Conservation (phyloP, 345 rosid genomes). For the Heritiera littoralis region DNA sequence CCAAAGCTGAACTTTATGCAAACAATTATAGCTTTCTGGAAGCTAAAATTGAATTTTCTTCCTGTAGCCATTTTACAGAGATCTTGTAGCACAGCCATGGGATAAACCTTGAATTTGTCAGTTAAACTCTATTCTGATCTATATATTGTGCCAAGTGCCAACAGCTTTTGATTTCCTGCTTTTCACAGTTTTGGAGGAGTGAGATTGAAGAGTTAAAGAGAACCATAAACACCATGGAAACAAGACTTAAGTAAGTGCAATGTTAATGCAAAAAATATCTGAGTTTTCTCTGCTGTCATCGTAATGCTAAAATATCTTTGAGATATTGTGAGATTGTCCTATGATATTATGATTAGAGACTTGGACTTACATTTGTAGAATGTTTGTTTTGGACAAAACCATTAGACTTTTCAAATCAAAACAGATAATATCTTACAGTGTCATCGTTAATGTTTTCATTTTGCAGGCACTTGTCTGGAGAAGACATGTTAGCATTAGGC, state of each 20-base stretch:
- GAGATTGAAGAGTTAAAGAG: slow-evolving; percentile 42
- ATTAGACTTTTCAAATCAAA: too few relatives aligned
- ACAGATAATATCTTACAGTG: not conserved
- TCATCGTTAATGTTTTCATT: not conserved
- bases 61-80: not conserved
- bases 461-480: slow-evolving; percentile 51
- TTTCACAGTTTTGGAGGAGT: slow-evolving; percentile 48
- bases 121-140: not conserved
- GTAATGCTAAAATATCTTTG: too few relatives aligned
- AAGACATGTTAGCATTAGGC: slow-evolving; percentile 43
- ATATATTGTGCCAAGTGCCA: not conserved
- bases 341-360: too few relatives aligned
- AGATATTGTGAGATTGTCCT: too few relatives aligned
- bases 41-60: not conserved
- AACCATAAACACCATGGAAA: slow-evolving; percentile 40
- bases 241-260: slow-evolving; percentile 42
- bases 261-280: not conserved
- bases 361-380: too few relatives aligned
- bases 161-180: not conserved
- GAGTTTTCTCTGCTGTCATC: not conserved
- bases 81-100: not conserved
- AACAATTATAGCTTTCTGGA: not conserved
- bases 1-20: not conserved
- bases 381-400: too few relatives aligned
- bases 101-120: not conserved